Base-by-base conservation (phyloP, 768 basidiomycete species). In the Amanita subjunquillea region DNA sequence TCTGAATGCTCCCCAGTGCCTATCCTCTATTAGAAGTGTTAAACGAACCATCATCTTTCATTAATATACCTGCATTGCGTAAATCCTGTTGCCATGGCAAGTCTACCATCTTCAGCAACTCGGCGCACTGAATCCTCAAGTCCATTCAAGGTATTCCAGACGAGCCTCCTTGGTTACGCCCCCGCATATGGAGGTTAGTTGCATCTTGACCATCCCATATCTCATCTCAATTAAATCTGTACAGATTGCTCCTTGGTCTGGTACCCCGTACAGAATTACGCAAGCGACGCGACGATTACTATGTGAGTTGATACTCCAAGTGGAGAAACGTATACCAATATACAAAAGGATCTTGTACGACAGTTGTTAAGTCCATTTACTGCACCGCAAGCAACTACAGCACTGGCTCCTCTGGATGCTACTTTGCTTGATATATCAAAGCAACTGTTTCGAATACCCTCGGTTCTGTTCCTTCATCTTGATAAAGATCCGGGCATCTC, bases 101-200 rank as follows among this genome's bases (percentile, higher is more conserved):
- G 73, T 60, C 46, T 29, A 29, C 10, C 17, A 15, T 36, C 5
- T 25, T 43, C 22, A 30, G 27, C 25, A 46, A 27, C 43, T 48
- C n/a, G 37, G n/a, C 25, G 15, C 41, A 34, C 34, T 20, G 40
- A 41, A 23, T 34, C 34, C 39, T 55, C 48, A 54, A 55, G 60
- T 56, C 38, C 48, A 53, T 48, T 42, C 36, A 39, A 89, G 87
- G 87, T 54, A 76, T 89, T 43, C 84, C 87, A 46, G 79, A 85
- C 57, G 74, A 84, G 58, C 87, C 87, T 40, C 67, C 74, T 4
- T 89, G 86, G 85, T 70, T 89, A 56, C 76, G 87, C 39, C 84
- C 87, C 27, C 74, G 84, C 40, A 72, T 86, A 59, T 90, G 87
- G 87, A 86, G 79, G 87, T 86, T 56, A 63, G 82, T 68, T 29